phyloP scores from a whole-genome alignment of 2,329 filamentous ascomycete species.

The Paraphaeosphaeria minitans region DNA sequence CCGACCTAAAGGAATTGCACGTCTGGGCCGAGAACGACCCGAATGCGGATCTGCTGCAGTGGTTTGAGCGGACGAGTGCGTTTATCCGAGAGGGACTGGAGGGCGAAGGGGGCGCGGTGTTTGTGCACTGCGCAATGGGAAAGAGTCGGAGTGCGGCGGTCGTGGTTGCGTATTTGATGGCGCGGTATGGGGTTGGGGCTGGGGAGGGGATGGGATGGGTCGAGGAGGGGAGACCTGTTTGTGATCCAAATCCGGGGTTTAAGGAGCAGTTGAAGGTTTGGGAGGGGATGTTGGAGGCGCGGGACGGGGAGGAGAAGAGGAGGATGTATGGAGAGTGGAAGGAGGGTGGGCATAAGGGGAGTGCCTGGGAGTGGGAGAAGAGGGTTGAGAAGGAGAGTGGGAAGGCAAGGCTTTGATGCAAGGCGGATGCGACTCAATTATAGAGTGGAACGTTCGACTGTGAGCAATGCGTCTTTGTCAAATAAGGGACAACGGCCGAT shows the following conservation, averaged over 20 bases:
- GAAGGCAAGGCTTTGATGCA: conserved; percentile 1
- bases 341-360: conserved; percentile 38
- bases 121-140: conserved; percentile 45
- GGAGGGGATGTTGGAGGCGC: conserved; percentile 32
- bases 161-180: conserved; percentile 41
- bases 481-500: neutral
- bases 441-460: no score
- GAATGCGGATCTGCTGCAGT: conserved; percentile 36
- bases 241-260: conserved; percentile 42
- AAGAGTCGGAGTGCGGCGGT: conserved; percentile 41
- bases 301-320: conserved; percentile 22
- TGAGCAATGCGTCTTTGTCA: no score
- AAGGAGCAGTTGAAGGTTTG: conserved; percentile 42
- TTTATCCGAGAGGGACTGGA: conserved; percentile 35
- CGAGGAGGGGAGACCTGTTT: conserved; percentile 41
- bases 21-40: conserved; percentile 41
- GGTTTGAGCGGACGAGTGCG: conserved; percentile 25
- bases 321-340: conserved; percentile 43
- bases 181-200: conserved; percentile 28
- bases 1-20: conserved; percentile 37
- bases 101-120: conserved; percentile 26
- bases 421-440: neutral
- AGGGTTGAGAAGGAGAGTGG: conserved; percentile 21
- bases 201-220: conserved; percentile 31
- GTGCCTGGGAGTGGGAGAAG: conserved; percentile 45